Evolutionary conservation across 2,329 filamentous ascomycete genomes (phyloP), one percentile per base, ranked within the genome.

Genomic region (Apiospora arundinis): DNA sequence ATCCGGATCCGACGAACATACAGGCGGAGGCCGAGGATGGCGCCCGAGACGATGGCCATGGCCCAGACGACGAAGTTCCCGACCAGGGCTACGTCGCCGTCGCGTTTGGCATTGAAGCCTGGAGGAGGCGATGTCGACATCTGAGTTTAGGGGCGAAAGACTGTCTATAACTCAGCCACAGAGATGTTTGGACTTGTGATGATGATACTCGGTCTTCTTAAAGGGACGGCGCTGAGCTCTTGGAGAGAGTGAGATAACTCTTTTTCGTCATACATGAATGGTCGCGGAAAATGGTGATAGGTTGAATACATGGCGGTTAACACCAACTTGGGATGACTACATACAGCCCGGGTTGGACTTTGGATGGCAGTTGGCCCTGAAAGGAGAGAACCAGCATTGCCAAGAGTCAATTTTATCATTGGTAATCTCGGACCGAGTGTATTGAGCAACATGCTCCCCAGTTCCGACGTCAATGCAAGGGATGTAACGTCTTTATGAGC

Each of bases 341-440:
- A 4, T 60, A 21, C 52, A 4, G 18, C 21, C 28, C 9, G 9
- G 28, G 37, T 28, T 28, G 52, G 28, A 32, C 25, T 32, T 8
- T 56, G 6, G 52, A 4, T 3, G 12, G 3, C 23, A 4, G 49
- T 21, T 18, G 48, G 48, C 28, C 52, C 52, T 21, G 52, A 60
- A 60, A 60, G 52, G 52, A 60, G 52, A 60, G 28, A 60, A 60
- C 52, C 52, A 60, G 21, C 28, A 21, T 18, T 18, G 52, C 52
- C 52, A 37, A 60, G 52, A 18, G 25, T 32, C 25, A 56, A 60
- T 60, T 37, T 37, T 32, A 18, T 21, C 16, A 60, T 21, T 3
- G 16, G 52, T 32, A 60, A 60, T 60, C 52, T 60, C 52, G 52
- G 52, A 60, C 52, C 52, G 52, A 60, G 52, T 56, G 28, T 56